phyloP scores from a whole-genome alignment of 495 filamentous ascomycete species.

The Penicillium verhagenii region DNA sequence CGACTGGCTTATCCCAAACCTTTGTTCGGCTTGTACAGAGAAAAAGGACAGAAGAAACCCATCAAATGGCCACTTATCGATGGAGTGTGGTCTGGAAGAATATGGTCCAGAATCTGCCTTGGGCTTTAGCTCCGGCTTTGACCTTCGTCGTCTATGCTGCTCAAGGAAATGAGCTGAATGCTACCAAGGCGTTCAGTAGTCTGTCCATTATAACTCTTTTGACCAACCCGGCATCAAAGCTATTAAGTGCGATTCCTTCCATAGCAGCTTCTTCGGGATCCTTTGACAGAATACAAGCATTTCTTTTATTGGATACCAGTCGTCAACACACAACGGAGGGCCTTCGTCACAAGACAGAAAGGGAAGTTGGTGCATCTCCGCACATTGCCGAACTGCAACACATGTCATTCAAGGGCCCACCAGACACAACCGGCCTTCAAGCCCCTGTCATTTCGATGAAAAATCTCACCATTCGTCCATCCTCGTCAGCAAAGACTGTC shows the following conservation, averaged over 20 bases:
- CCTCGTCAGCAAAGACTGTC: neutral
- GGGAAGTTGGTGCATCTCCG: no score
- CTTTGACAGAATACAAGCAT: neutral
- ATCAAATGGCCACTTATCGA: neutral
- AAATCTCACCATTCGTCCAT: neutral
- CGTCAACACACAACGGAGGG: neutral
- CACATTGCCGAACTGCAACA: neutral
- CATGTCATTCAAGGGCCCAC: neutral
- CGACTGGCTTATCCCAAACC: neutral
- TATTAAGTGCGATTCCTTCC: neutral
- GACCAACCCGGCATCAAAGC: neutral
- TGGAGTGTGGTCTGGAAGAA: neutral
- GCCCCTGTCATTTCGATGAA: neutral
- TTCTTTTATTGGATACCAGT: neutral
- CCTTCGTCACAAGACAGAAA: neutral
- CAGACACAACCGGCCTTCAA: neutral
- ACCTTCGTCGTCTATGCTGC: neutral
- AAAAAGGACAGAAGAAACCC: neutral
- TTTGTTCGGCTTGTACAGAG: neutral
- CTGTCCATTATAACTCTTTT: neutral
- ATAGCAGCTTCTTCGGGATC: neutral
- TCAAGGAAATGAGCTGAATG: neutral
- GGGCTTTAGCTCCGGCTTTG: neutral
- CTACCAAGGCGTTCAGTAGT: neutral
- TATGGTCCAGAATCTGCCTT: slow-evolving; percentile 1